A percentile compares a stretch with the other conserved stretches of the same genome.
Evolutionary conservation across 1,139 yeast species (phyloP).

Genomic region (Suhomyces atakaporum): DNA sequence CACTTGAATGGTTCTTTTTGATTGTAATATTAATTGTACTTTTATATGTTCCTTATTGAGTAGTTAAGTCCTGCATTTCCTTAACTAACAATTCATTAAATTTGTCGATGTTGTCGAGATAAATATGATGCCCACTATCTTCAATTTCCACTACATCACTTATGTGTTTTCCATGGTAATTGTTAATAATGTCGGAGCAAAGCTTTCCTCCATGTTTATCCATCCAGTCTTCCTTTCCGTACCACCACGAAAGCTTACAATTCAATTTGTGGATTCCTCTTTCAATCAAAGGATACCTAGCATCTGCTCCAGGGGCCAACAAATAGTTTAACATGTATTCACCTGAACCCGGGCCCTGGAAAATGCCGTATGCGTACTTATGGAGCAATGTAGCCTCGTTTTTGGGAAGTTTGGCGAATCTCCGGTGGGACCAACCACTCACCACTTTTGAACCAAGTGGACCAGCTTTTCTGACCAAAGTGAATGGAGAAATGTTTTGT

Average conservation of each 20-base stretch:
- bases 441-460: slow-evolving; percentile 69
- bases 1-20: no score
- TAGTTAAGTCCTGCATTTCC: slow-evolving; percentile 37
- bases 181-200: slow-evolving; percentile 39
- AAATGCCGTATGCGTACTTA: slow-evolving; percentile 67
- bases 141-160: slow-evolving; percentile 50
- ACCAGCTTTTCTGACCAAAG: slow-evolving; percentile 62
- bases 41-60: neutral
- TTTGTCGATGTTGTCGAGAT: slow-evolving; percentile 55
- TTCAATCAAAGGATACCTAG: slow-evolving; percentile 60
- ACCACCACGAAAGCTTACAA: slow-evolving; percentile 65
- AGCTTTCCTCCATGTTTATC: slow-evolving; percentile 56
- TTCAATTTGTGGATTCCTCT: slow-evolving; percentile 47
- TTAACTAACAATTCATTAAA: slow-evolving; percentile 53
- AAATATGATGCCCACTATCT: slow-evolving; percentile 71
- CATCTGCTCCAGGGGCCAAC: slow-evolving; percentile 74
- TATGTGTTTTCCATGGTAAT: slow-evolving; percentile 23
- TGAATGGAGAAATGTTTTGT: slow-evolving; percentile 67
- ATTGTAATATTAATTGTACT: no score
- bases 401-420: slow-evolving; percentile 55
- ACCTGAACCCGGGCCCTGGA: slow-evolving; percentile 72
- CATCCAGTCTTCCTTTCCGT: slow-evolving; percentile 83
- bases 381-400: slow-evolving; percentile 52
- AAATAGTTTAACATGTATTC: slow-evolving; percentile 72
- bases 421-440: slow-evolving; percentile 74